Evolutionary conservation across 1,284 basidiomycete genomes (phyloP).

Genomic region (Takashimella koratensis): DNA sequence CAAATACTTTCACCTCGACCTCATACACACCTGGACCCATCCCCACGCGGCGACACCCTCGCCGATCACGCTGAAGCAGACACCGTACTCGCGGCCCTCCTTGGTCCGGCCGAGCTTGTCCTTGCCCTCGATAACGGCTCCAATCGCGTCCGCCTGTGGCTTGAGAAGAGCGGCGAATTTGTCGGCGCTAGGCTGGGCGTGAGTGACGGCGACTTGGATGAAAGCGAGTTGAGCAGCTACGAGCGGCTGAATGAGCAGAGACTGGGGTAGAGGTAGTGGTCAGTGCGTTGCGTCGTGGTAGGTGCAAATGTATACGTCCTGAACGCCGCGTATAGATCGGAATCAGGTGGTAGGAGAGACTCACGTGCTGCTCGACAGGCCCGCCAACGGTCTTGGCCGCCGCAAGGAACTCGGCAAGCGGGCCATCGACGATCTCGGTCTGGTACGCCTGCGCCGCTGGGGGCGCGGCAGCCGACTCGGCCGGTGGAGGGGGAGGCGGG

Average conservation of each 20-base stretch:
- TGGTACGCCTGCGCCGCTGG: slow-evolving; percentile 70
- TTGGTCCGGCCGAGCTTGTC: slow-evolving; percentile 67
- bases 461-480: slow-evolving; percentile 52
- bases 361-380: slow-evolving; percentile 70
- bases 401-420: slow-evolving; percentile 68
- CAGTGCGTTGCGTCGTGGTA: too few relatives aligned
- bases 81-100: slow-evolving; percentile 72
- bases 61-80: slow-evolving; percentile 73
- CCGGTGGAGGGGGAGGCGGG: slow-evolving; percentile 48
- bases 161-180: slow-evolving; percentile 55
- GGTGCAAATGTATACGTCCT: too few relatives aligned
- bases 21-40: slow-evolving; percentile 68
- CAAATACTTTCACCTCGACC: too few relatives aligned
- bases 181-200: slow-evolving; percentile 70
- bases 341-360: slow-evolving; percentile 32
- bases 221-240: slow-evolving; percentile 67
- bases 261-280: slow-evolving; percentile 52
- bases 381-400: slow-evolving; percentile 72
- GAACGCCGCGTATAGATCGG: too few relatives aligned
- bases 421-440: slow-evolving; percentile 65
- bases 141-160: slow-evolving; percentile 71
- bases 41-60: slow-evolving; percentile 82
- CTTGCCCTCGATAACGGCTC: slow-evolving; percentile 71
- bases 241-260: slow-evolving; percentile 63
- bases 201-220: slow-evolving; percentile 65